Evolutionary conservation across 805 yeast genomes (phyloP).

Genomic region (Trichomonascus vanleenenianus): DNA sequence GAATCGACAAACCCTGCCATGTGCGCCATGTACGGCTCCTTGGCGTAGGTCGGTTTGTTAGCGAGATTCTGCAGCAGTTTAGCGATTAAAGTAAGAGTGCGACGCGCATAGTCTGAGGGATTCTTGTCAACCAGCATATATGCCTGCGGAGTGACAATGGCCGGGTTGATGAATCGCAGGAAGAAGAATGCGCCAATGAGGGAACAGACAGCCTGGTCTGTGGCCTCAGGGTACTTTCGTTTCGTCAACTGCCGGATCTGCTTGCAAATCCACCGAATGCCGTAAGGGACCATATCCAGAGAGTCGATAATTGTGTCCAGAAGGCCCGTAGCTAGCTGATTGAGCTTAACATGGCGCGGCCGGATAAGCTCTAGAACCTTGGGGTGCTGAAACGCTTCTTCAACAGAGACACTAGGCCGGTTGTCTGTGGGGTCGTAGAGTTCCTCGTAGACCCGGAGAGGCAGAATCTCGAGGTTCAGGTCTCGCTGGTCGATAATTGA

Average conservation of each 20-base stretch:
- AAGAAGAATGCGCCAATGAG: constrained; percentile 80
- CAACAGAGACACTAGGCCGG: constrained; percentile 21
- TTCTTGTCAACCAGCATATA: constrained; percentile 30
- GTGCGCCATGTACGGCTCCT: constrained; percentile 37
- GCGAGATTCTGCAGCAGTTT: constrained; percentile 82
- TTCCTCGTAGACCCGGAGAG: constrained; percentile 27
- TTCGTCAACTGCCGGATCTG: constrained; percentile 50
- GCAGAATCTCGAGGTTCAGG: constrained; percentile 28
- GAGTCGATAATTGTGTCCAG: constrained; percentile 53
- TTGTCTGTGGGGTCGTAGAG: constrained; percentile 17
- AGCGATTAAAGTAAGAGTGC: constrained; percentile 71
- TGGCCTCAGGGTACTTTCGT: constrained; percentile 55
- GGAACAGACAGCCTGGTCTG: constrained; percentile 27
- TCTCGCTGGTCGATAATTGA: constrained; percentile 22
- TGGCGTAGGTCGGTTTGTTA: constrained; percentile 60
- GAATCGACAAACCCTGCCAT: constrained; percentile 23
- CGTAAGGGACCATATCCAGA: constrained; percentile 53
- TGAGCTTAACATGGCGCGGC: constrained; percentile 22
- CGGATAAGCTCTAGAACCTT: constrained; percentile 23
- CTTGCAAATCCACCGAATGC: constrained; percentile 64
- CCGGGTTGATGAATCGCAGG: constrained; percentile 76
- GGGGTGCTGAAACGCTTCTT: constrained; percentile 26
- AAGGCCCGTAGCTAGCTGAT: constrained; percentile 20
- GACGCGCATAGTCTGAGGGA: constrained; percentile 39
- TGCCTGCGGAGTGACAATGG: constrained; percentile 80